Evolutionary conservation across 2,329 filamentous ascomycete genomes (phyloP), one percentile per base, ranked within the genome.

Genomic region (Trichoderma pleuroti): DNA sequence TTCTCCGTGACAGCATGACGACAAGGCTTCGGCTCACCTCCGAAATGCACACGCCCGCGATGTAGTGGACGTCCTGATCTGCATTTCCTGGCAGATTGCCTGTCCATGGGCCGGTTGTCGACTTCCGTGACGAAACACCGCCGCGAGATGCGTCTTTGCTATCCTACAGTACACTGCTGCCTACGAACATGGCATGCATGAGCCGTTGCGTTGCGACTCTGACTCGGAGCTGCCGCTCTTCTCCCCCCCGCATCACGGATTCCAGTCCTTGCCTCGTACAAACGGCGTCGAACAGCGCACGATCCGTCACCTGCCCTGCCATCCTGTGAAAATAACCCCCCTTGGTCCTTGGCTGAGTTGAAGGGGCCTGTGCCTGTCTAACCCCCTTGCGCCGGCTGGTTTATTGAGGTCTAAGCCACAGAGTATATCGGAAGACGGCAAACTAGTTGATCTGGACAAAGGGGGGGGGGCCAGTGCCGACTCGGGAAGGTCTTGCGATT

Each of bases 321-420:
- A 12, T 6, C 30, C 46, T 24, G 21, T 9, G 24, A 11, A 11
- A 39, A 39, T 18, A 39, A 10, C 12, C 36, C 64, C n/a, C n/a
- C n/a, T n/a, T n/a, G n/a, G n/a, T n/a, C n/a, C n/a, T n/a, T n/a
- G n/a, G n/a, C n/a, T n/a, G n/a, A 46, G 24, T 18, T 49, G 42
- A 64, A 34, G 24, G 26, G 62, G 28, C 28, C 63, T 36, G 30
- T 54, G 63, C 32, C 32, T 56, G 24, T 36, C 30, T n/a, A 34
- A 36, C 32, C 63, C 64, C 64, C 64, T 59, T 46, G 36, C 64
- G 52, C 64, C 30, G 49, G 64, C 46, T 56, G 32, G 34, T 28
- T n/a, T 52, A 21, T 46, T 6, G 65, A 68, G 54, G 65, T 61
- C 65, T 68, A 61, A 68, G 65, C 65, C 65, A 68, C 65, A 61